Percentiles rank a stretch among this genome's conserved stretches.
phyloP scores from a whole-genome alignment of 2,329 filamentous ascomycete species.

The Chalaropsis thielavioides region DNA sequence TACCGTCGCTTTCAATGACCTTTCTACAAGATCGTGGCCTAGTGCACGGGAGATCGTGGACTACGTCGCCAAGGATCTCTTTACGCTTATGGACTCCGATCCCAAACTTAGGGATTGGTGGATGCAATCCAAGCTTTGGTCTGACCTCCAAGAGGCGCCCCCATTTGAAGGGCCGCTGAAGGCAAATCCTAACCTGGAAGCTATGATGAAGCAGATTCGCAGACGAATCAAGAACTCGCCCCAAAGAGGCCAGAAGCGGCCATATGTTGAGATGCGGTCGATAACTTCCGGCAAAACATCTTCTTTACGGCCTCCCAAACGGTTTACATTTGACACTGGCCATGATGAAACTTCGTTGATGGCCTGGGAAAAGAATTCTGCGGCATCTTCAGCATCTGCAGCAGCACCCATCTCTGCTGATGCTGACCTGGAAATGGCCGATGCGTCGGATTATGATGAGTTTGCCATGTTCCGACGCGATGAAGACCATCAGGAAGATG shows the following conservation, averaged over 20 bases:
- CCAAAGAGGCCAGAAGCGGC: constrained; percentile 10
- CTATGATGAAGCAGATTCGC: constrained; percentile 9
- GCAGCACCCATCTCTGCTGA: not conserved
- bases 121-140: constrained; percentile 1
- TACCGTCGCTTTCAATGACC: not conserved
- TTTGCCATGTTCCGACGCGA: constrained; percentile 8
- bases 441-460: constrained; percentile 3
- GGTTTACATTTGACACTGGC: not conserved
- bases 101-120: not conserved
- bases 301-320: constrained; percentile 12
- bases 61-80: constrained; percentile 9
- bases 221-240: not conserved
- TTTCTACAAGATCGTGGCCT: constrained; percentile 5
- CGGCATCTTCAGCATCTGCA: not conserved
- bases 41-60: not conserved
- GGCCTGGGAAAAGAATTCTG: not conserved
- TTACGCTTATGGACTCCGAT: constrained; percentile 15
- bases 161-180: not conserved
- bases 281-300: constrained; percentile 9
- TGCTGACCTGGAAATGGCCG: not conserved
- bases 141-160: constrained; percentile 1
- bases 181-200: not conserved
- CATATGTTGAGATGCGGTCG: constrained; percentile 3
- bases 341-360: too few relatives aligned
- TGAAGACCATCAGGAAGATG: not conserved